Evolutionary conservation across 371 early-diverging fungal species (phyloP), one percentile per base, ranked within the genome.

Genomic region (Quaeritorhiza haematococci): DNA sequence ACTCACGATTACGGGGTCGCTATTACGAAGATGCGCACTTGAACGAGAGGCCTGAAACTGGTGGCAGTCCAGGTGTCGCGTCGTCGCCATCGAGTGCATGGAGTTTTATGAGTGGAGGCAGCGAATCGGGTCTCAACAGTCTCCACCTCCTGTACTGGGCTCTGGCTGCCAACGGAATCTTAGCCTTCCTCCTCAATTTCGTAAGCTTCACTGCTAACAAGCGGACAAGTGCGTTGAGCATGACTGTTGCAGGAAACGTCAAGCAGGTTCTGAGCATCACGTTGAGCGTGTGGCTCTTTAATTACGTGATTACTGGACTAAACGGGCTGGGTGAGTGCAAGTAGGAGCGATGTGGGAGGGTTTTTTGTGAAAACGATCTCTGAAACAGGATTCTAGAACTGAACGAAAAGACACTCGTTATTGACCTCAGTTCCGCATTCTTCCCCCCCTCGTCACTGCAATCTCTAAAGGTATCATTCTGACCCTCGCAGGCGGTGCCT

Each of bases 221-320:
- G 66, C 84, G 85, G 64, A 89, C 91, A 19, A 80, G 85, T 41
- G 88, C 92, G 3, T 69, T 93, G 54, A 89, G 88, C 23, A 91
- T 92, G 88, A 87, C 90, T 0, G 92, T 92, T 7, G 91, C 92
- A 43, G 86, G 87, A 50, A 91, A 93, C 65, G 88, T 91, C 35
- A 91, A 93, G 72, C 90, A 90, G 55, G 90, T 87, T 1, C 71
- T 92, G 44, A 86, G 87, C 26, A 88, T 93, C 43, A 72, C 86
- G 19, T 63, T 91, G 35, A 84, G 88, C 6, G 85, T 91, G 8
- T 68, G 82, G 26, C 79, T 93, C 33, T 92, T 93, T 71, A 66
- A 81, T 45, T 74, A 84, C 21, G 65, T 67, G 24, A 84, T 93
- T 47, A 83, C 80, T 1, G 53, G 68, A 23, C 74, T 78, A 26